Percentiles rank a stretch among this genome's conserved stretches.
Evolutionary conservation across 2,329 filamentous ascomycete species (phyloP).

Genomic region (Teratosphaeria destructans): DNA sequence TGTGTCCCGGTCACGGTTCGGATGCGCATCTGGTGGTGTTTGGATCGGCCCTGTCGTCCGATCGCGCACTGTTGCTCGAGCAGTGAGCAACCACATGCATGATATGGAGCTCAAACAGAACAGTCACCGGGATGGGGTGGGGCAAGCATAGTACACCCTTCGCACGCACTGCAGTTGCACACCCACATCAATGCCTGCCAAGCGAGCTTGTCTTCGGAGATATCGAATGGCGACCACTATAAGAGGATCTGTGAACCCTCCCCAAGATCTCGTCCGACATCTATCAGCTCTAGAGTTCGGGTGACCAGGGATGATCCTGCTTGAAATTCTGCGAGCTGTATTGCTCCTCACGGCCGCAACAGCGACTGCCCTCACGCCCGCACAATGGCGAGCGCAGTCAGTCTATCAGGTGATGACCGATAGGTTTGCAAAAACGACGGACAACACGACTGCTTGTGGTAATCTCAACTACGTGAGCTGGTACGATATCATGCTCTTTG

Average conservation of each 20-base stretch:
- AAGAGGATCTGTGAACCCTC: neutral
- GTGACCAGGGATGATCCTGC: neutral
- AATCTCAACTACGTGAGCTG: slow-evolving; percentile 16
- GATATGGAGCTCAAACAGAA: neutral
- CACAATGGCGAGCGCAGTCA: slow-evolving; percentile 43
- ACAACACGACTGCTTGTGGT: slow-evolving; percentile 36
- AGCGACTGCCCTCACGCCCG: neutral
- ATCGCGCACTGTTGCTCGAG: neutral
- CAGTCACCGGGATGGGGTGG: neutral
- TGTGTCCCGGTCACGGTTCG: neutral
- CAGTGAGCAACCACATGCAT: neutral
- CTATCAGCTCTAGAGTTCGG: neutral
- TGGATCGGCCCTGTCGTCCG: neutral
- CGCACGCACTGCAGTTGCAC: neutral
- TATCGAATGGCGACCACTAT: neutral
- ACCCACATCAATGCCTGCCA: neutral
- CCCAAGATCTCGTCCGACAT: neutral
- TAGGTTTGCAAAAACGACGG: slow-evolving; percentile 41
- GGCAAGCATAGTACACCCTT: neutral
- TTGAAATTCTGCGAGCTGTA: neutral
- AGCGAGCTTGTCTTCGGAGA: neutral
- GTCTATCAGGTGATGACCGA: slow-evolving; percentile 52
- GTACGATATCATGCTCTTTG: neutral
- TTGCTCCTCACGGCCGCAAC: neutral
- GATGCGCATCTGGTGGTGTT: neutral